A percentile compares a stretch with the other conserved stretches of the same genome.
These are phyloP conservation scores for Epichloe gansuensis DNA, from an alignment of 2,329 filamentous ascomycete genomes.

Conservation along the genomic window DNA sequence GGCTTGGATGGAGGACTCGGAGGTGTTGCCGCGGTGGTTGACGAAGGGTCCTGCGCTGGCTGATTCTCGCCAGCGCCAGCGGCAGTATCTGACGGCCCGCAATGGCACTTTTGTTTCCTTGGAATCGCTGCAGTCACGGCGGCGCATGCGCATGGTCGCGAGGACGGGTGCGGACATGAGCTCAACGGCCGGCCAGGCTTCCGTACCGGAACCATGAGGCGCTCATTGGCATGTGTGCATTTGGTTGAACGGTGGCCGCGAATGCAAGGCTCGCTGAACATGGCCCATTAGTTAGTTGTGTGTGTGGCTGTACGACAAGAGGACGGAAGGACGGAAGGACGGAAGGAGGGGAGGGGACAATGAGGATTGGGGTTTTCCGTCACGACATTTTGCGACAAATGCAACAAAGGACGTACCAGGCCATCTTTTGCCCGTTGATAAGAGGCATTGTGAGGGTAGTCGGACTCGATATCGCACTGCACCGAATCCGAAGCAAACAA, in stretches of 20 bases:
- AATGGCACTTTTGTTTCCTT: conserved; percentile 42
- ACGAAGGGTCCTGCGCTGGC: conserved; percentile 13
- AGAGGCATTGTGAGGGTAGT: conserved; percentile 43
- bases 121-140: conserved; percentile 53
- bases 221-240: conserved; percentile 55
- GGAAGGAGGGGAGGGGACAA: not conserved
- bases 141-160: conserved; percentile 47
- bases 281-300: not conserved
- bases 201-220: conserved; percentile 56
- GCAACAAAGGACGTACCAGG: conserved; percentile 43
- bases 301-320: not conserved
- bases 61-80: conserved; percentile 12
- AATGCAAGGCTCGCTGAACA: conserved; percentile 55
- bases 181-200: conserved; percentile 60
- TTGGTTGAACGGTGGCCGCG: conserved; percentile 65
- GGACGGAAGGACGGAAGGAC: not conserved
- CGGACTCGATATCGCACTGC: not conserved
- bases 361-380: not conserved
- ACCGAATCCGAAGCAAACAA: not conserved
- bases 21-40: conserved; percentile 12
- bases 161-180: conserved; percentile 52
- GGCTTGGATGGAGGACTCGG: conserved; percentile 21
- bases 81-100: conserved; percentile 23
- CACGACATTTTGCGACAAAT: not conserved
- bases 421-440: conserved; percentile 60